A percentile compares a stretch with the other conserved stretches of the same genome.
Conservation (phyloP, 2,329 filamentous ascomycete genomes). For the Emericellopsis atlantica region DNA sequence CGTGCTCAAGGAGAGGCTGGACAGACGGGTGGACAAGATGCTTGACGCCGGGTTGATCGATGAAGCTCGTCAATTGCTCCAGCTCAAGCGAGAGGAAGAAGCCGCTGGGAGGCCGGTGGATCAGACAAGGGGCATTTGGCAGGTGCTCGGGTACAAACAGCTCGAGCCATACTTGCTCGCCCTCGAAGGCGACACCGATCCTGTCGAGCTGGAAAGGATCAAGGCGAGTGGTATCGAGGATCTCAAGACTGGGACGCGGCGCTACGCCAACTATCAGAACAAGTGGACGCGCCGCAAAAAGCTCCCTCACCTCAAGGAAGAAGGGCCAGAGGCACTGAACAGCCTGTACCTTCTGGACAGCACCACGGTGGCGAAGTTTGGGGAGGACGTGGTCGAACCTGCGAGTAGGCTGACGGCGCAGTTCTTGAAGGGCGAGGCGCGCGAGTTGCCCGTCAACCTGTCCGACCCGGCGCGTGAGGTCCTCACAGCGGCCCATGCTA, state of each 20-base stretch:
- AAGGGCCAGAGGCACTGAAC: constrained; percentile 33
- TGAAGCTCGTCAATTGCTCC: constrained; percentile 33
- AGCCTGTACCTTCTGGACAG: constrained; percentile 73
- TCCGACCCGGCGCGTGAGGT: constrained; percentile 37
- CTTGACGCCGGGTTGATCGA: constrained; percentile 39
- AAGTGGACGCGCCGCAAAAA: constrained; percentile 82
- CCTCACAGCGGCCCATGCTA: constrained; percentile 19
- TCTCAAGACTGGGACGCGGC: constrained; percentile 71
- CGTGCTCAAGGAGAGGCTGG: constrained; percentile 55
- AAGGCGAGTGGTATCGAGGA: constrained; percentile 52
- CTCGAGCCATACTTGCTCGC: constrained; percentile 59
- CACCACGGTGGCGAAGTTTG: constrained; percentile 52
- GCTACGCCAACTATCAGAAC: constrained; percentile 76
- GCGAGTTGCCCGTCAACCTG: constrained; percentile 37
- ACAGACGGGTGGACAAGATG: constrained; percentile 77
- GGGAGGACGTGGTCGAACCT: constrained; percentile 48
- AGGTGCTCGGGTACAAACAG: constrained; percentile 93
- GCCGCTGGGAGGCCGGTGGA: constrained; percentile 47
- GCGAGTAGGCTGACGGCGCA: constrained; percentile 47
- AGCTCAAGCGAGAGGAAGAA: constrained; percentile 20
- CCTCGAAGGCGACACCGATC: constrained; percentile 13
- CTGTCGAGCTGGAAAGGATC: constrained; percentile 36
- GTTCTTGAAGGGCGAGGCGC: constrained; percentile 46
- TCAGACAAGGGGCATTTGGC: constrained; percentile 77
- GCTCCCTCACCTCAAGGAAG: constrained; percentile 51